A percentile compares a stretch with the other conserved stretches of the same genome.
Conservation (phyloP, 441 rosid species). For the Arabidopsis lyrata region DNA sequence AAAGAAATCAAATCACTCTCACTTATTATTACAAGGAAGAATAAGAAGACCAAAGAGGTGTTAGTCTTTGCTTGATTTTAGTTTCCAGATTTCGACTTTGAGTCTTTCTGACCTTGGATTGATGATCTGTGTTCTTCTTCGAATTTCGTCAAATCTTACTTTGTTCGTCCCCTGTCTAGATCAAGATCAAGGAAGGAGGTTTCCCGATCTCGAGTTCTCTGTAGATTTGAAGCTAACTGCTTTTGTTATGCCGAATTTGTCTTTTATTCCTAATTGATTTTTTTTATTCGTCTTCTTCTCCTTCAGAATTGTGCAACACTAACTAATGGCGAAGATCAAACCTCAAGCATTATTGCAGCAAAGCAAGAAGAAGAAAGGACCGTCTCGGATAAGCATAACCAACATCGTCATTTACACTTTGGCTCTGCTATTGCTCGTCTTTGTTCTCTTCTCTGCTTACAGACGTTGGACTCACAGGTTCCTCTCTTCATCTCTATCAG, state of each 20-base stretch:
- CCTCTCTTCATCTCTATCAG: slow-evolving; percentile 18
- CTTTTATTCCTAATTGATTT: background rate
- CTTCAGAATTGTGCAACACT: background rate
- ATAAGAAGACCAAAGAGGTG: slow-evolving; percentile 3
- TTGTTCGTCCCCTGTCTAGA: background rate
- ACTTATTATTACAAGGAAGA: background rate
- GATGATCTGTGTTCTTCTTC: background rate
- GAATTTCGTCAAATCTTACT: background rate
- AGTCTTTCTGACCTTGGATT: background rate
- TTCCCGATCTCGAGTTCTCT: slow-evolving; percentile 13
- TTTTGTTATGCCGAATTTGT: background rate
- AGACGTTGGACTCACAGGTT: slow-evolving; percentile 79
- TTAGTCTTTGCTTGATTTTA: background rate
- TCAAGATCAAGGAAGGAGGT: slow-evolving; percentile 23
- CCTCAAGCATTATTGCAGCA: slow-evolving; percentile 85
- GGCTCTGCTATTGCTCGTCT: slow-evolving; percentile 60
- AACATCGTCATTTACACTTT: slow-evolving; percentile 57
- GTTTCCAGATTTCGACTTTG: slow-evolving; percentile 2
- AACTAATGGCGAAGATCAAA: slow-evolving; percentile 83
- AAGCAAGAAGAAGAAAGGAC: slow-evolving; percentile 92
- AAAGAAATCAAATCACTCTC: background rate
- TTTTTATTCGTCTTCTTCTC: slow-evolving; percentile 1
- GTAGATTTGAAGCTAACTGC: slow-evolving; percentile 12
- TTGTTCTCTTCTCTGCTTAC: slow-evolving; percentile 72
- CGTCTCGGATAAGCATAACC: slow-evolving; percentile 65